These are phyloP conservation scores for Thalassiosira delicatula DNA, from an alignment of 352 stramenopile species.

Conservation along the genomic window DNA sequence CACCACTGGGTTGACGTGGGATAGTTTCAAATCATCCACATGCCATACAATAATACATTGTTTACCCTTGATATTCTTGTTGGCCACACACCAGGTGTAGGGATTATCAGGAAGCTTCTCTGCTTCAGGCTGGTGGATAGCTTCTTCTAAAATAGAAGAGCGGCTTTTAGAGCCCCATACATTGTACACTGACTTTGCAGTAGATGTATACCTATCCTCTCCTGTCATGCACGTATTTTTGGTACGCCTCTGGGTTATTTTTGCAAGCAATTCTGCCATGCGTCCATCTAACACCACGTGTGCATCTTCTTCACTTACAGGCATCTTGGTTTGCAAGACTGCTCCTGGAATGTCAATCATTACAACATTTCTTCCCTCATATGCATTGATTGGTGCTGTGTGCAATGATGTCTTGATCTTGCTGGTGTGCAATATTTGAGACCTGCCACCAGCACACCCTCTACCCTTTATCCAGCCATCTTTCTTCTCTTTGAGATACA, in stretches of 20 bases:
- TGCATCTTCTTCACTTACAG: constrained; percentile 9
- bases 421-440: too few relatives aligned
- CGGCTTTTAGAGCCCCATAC: constrained; percentile 46
- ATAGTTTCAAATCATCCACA: constrained; percentile 59
- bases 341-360: constrained; percentile 22
- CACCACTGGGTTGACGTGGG: constrained; percentile 33
- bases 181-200: too few relatives aligned
- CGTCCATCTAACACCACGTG: too few relatives aligned
- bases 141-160: constrained; percentile 47
- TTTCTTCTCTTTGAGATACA: constrained; percentile 52
- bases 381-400: constrained; percentile 2
- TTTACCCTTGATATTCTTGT: constrained; percentile 20
- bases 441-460: constrained; percentile 51
- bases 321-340: constrained; percentile 22
- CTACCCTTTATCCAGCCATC: constrained; percentile 44
- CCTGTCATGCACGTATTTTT: too few relatives aligned
- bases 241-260: too few relatives aligned
- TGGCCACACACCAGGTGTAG: constrained; percentile 14
- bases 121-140: background rate
- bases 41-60: constrained; percentile 33
- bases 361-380: constrained; percentile 2
- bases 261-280: too few relatives aligned
- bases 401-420: too few relatives aligned
- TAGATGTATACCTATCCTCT: too few relatives aligned
- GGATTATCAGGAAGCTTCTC: background rate